A percentile compares a stretch with the other conserved stretches of the same genome.
Conservation (phyloP, 495 filamentous ascomycete species). For the Diplogelasinospora grovesii region DNA sequence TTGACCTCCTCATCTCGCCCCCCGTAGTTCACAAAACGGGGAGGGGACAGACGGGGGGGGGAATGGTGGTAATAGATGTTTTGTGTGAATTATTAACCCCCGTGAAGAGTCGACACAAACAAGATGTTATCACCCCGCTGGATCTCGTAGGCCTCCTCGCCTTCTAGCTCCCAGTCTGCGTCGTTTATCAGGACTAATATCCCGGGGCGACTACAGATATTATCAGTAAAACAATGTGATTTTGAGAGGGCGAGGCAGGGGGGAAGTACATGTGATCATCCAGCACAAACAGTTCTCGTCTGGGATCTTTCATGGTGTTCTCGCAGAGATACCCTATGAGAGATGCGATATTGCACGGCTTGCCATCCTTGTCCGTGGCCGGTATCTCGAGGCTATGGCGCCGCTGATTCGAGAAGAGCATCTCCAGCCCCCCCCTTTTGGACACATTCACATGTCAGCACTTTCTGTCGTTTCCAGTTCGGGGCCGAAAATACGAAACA, state of each 20-base stretch:
- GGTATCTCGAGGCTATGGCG: slow-evolving; percentile 66
- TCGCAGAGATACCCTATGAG: slow-evolving; percentile 76
- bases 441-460: too few species aligned
- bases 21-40: too few species aligned
- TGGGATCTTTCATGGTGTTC: slow-evolving; percentile 75
- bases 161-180: slow-evolving; percentile 96
- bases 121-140: slow-evolving; percentile 78
- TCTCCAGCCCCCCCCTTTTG: slow-evolving; percentile 83
- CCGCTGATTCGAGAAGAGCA: slow-evolving; percentile 79
- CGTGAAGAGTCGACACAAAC: slow-evolving; percentile 97
- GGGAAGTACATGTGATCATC: slow-evolving; percentile 74
- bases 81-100: slow-evolving; percentile 67
- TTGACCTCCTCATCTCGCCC: too few species aligned
- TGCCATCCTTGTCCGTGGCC: slow-evolving; percentile 48
- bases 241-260: not conserved
- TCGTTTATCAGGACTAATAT: slow-evolving; percentile 97
- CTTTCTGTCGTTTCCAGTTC: too few species aligned
- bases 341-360: slow-evolving; percentile 61
- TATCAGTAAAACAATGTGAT: not conserved
- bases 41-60: too few species aligned
- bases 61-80: too few species aligned
- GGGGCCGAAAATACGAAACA: too few species aligned
- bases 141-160: slow-evolving; percentile 81
- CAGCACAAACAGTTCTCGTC: slow-evolving; percentile 84
- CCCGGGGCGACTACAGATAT: slow-evolving; percentile 68